Evolutionary conservation across 140 eudicot species (phyloP), one percentile per base, ranked within the genome.

Genomic region (Stevia rebaudiana): DNA sequence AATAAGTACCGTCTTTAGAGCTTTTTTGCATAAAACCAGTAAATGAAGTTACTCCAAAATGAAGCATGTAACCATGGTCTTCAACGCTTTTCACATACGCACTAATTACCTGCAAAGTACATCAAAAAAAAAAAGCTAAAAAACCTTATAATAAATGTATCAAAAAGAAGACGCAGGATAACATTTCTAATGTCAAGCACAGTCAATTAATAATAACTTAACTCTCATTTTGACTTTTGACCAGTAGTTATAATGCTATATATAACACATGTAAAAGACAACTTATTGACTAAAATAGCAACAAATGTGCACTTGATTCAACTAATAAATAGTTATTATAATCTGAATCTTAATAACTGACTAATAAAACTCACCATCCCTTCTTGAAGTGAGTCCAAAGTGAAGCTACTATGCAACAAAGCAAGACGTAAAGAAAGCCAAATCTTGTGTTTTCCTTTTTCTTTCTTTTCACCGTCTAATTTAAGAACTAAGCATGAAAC

Each of bases 41-140:
- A 78, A 88, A 88, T 12, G 96, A 75, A 73, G 83, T 78, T 53
- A 71, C 71, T 57, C 98, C 98, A 76, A 92, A 92, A 70, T 92
- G 85, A 65, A 92, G 96, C 75, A 88, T 77, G 75, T 81, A 88
- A 63, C 98, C 98, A 77, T 88, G 98, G 81, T 92, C 98, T 82
- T 92, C 98, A 66, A 85, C 75, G 84, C 98, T 92, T 77, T 80
- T 92, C 72, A 92, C 95, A 65, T 83, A 82, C 11, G 95, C 96
- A 68, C 83, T 85, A 17, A 92, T 73, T 41, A 92, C 95, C 98
- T 92, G 71, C 22, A 69, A 59, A 68, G 52, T 23, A 73, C 19
- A 46, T 6, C 40, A 65, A 21, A 33, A 47, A 61, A 70, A n/a
- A 64, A 15, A 48, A 37, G 63, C 36, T 43, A 33, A 57, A 46